Evolutionary conservation across 139 green algal genomes (phyloP).

Genomic region (Volvox africanus): DNA sequence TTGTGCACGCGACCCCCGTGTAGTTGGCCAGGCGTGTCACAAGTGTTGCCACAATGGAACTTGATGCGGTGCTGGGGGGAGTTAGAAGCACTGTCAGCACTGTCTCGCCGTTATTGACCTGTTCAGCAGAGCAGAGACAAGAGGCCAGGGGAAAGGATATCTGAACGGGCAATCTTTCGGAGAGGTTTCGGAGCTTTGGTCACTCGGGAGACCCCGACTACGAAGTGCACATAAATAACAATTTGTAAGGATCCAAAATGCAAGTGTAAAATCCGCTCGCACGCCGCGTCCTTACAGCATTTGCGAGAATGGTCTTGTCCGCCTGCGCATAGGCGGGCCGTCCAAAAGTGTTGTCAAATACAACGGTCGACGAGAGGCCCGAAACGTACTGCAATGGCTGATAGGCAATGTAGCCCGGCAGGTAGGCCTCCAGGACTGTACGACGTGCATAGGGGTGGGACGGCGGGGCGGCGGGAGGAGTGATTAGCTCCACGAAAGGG

Average conservation of each 20-base stretch:
- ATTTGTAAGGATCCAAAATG: no score
- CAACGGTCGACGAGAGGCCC: not conserved
- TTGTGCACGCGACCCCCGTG: constrained; percentile 1
- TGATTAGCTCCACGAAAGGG: no score
- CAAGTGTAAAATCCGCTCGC: not conserved
- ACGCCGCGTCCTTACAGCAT: not conserved
- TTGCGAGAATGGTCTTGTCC: not conserved
- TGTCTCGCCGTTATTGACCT: constrained; percentile 6
- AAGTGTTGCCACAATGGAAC: not conserved
- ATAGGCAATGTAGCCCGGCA: not conserved
- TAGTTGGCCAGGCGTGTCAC: not conserved
- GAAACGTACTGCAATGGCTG: not conserved
- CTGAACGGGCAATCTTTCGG: not conserved
- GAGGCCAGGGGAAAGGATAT: not conserved
- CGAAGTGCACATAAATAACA: no score
- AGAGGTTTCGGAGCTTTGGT: not conserved
- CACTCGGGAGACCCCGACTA: no score
- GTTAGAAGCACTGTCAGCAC: constrained; percentile 6
- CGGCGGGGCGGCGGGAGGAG: no score
- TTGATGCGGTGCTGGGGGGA: not conserved
- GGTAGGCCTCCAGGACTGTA: not conserved
- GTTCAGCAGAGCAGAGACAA: not conserved
- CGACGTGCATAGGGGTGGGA: no score
- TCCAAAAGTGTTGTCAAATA: not conserved
- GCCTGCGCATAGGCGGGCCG: not conserved